Evolutionary conservation across 176 grass and related monocot genomes (phyloP).

Genomic region (Oryza punctata): DNA sequence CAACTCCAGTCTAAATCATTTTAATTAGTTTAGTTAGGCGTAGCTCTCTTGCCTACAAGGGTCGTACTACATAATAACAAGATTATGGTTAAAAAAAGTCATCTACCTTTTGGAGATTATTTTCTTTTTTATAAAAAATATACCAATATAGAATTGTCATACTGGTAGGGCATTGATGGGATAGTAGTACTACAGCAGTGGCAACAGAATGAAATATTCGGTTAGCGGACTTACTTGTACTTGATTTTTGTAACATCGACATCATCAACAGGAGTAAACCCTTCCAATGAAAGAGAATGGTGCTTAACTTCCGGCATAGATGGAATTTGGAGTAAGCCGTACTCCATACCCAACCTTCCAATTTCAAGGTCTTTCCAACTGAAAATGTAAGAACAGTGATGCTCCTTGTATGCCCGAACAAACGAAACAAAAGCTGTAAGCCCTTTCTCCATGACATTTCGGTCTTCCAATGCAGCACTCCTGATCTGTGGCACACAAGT

Average conservation of each 20-base stretch:
- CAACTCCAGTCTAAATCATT: background rate
- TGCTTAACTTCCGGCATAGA: constrained; percentile 97
- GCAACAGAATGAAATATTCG: constrained; percentile 14
- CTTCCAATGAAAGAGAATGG: constrained; percentile 80
- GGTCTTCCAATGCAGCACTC: constrained; percentile 72
- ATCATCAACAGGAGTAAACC: constrained; percentile 59
- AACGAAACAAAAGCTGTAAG: constrained; percentile 94
- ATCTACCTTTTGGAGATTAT: background rate
- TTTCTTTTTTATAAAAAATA: background rate
- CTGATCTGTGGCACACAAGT: constrained; percentile 65
- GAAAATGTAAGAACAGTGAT: constrained; percentile 95
- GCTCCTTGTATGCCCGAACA: constrained; percentile 91
- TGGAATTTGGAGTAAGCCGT: constrained; percentile 88
- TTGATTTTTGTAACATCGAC: constrained; percentile 76
- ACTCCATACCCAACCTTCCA: constrained; percentile 93
- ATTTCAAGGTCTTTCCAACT: constrained; percentile 92
- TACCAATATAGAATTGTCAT: background rate
- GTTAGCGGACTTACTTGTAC: constrained; percentile 68
- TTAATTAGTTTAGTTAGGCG: constrained; percentile 10
- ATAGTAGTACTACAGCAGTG: background rate
- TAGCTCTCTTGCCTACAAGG: background rate
- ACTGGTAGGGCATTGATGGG: background rate
- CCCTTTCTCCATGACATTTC: constrained; percentile 95
- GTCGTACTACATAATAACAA: background rate
- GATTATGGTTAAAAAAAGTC: background rate